Evolutionary conservation across 345 rosid species (phyloP).

Genomic region (Crucihimalaya himalaica): DNA sequence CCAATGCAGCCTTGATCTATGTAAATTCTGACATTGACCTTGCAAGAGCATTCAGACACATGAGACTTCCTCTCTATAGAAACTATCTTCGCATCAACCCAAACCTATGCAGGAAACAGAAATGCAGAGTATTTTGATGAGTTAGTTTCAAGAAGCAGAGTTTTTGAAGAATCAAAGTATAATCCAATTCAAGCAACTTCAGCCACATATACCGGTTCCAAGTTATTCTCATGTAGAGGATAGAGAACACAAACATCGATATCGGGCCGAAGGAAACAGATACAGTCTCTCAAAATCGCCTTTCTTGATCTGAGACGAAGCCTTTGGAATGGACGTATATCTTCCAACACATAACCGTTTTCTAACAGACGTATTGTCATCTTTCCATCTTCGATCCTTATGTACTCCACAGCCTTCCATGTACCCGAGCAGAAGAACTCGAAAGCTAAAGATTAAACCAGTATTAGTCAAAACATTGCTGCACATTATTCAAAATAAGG

Average conservation of each 20-base stretch:
- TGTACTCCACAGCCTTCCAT: slow-evolving; percentile 63
- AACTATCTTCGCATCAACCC: slow-evolving; percentile 76
- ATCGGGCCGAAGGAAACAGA: slow-evolving; percentile 73
- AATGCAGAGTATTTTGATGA: background rate
- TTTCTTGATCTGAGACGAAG: slow-evolving; percentile 77
- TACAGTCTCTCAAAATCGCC: slow-evolving; percentile 69
- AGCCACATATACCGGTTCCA: slow-evolving; percentile 43
- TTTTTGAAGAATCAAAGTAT: background rate
- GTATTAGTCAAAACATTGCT: background rate
- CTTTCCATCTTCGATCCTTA: slow-evolving; percentile 59
- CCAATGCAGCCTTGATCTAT: slow-evolving; percentile 62
- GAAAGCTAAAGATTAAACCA: slow-evolving; percentile 53
- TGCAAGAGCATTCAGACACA: slow-evolving; percentile 59
- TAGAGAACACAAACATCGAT: slow-evolving; percentile 75
- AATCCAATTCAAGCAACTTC: slow-evolving; percentile 19
- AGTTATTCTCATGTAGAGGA: slow-evolving; percentile 16
- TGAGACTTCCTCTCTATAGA: slow-evolving; percentile 83
- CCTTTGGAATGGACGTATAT: slow-evolving; percentile 55
- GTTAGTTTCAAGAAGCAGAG: background rate
- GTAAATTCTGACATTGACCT: slow-evolving; percentile 56
- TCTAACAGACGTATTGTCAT: slow-evolving; percentile 52
- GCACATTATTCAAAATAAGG: too few relatives aligned
- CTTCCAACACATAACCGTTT: slow-evolving; percentile 35
- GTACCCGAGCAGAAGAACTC: slow-evolving; percentile 63
- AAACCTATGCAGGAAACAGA: slow-evolving; percentile 52